A percentile compares a stretch with the other conserved stretches of the same genome.
Evolutionary conservation across 176 grass and related monocot species (phyloP).

Genomic region (Eremochloa ophiuroides): DNA sequence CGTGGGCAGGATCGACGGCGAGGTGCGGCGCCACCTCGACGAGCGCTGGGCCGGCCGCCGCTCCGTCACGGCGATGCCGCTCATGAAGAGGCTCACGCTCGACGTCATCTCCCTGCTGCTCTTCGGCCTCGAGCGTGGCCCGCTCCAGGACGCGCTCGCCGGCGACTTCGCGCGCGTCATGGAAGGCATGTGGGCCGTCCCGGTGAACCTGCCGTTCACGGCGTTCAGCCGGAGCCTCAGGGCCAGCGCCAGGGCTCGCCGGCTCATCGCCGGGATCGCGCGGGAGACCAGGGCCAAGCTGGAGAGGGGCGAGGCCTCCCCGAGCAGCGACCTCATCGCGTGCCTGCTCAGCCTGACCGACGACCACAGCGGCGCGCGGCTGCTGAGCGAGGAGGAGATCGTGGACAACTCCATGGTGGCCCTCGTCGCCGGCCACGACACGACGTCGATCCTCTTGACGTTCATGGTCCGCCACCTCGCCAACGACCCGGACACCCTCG

Average conservation of each 20-base stretch:
- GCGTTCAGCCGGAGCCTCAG: slow-evolving; percentile 21
- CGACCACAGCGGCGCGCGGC: neutral
- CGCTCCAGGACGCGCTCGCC: slow-evolving; percentile 3
- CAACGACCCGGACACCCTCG: slow-evolving; percentile 20
- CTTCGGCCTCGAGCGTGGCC: slow-evolving; percentile 24
- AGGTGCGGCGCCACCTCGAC: slow-evolving; percentile 42
- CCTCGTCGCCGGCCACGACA: slow-evolving; percentile 40
- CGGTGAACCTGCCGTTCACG: slow-evolving; percentile 39
- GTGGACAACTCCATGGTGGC: slow-evolving; percentile 40
- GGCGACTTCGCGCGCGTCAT: slow-evolving; percentile 11
- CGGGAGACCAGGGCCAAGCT: slow-evolving; percentile 8
- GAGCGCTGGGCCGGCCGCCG: slow-evolving; percentile 16
- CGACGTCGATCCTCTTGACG: slow-evolving; percentile 42
- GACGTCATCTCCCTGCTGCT: slow-evolving; percentile 42
- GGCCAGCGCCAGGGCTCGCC: slow-evolving; percentile 12
- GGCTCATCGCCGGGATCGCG: neutral
- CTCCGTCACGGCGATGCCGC: slow-evolving; percentile 27
- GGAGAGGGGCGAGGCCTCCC: neutral
- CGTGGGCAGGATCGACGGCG: slow-evolving; percentile 44
- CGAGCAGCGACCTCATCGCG: slow-evolving; percentile 37
- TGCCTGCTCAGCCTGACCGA: slow-evolving; percentile 18
- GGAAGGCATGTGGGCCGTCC: slow-evolving; percentile 25
- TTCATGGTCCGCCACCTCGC: slow-evolving; percentile 65
- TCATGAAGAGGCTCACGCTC: slow-evolving; percentile 49
- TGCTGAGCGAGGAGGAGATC: slow-evolving; percentile 52